A percentile compares a stretch with the other conserved stretches of the same genome.
Conservation (phyloP, 148 eudicot genomes). For the Rhododendron griersonianum region DNA sequence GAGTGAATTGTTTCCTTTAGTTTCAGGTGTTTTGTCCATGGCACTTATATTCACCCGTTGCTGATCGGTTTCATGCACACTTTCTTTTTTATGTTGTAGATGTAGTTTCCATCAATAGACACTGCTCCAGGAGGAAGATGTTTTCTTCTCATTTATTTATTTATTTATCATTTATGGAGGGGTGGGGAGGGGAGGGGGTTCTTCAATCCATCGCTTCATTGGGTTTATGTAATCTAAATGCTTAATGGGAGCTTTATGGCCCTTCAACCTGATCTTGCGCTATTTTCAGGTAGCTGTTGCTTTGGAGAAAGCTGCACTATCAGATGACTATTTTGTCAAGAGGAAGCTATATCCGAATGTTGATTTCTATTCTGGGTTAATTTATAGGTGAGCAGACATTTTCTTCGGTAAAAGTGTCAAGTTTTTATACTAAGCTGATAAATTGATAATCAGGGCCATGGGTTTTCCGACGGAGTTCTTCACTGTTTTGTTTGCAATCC, state of each 20-base stretch:
- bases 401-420: not conserved
- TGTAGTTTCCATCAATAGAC: not conserved
- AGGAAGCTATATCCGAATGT: conserved; percentile 97
- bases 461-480: conserved; percentile 98
- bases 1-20: not conserved
- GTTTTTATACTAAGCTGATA: not conserved
- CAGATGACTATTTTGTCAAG: conserved; percentile 91
- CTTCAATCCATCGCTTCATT: not conserved
- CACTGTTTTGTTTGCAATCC: conserved; percentile 88
- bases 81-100: not conserved
- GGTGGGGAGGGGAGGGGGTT: not conserved
- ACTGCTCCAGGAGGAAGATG: not conserved
- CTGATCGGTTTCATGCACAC: not conserved
- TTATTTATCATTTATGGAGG: not conserved
- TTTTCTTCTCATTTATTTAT: not conserved
- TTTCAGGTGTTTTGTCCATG: not conserved
- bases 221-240: not conserved
- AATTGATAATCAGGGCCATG: conserved; percentile 67
- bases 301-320: conserved; percentile 94
- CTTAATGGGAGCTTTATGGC: not conserved
- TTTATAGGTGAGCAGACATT: conserved; percentile 63
- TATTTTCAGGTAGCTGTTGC: conserved; percentile 88
- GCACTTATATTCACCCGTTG: not conserved
- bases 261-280: not conserved
- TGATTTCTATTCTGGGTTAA: conserved; percentile 97